Base-by-base conservation (phyloP, 2,329 filamentous ascomycete species). In the Aspergillus tanneri region DNA sequence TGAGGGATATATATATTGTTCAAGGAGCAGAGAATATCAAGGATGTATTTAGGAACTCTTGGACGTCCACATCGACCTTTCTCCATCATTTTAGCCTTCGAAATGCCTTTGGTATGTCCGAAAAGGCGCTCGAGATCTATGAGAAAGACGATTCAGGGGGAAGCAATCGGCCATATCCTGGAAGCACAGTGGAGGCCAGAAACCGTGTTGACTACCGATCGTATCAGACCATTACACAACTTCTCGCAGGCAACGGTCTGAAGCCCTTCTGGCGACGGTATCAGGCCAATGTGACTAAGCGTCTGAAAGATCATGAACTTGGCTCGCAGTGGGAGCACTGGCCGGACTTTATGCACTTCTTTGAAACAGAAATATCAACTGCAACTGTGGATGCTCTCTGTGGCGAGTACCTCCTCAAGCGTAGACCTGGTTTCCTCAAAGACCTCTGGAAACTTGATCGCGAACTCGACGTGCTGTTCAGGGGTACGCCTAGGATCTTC, bases 401-500 rank as follows among this genome's bases (percentile, higher is more conserved):
- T 24, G 36, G 36, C 8, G 8, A 10, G 10, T 24, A 25, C 12
- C 21, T 39, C 10, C 8, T 39, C 9, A 21, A 25, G 22, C 21
- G 11, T 14, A 21, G 23, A 14, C 36, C 36, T 3, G 22, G 24
- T 2, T 39, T 39, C 21, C 36, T 39, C 9, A 39, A 24, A 25
- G 35, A 45, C 21, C 40, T 49, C 19, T 49, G 41, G 47, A 34
- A 24, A 24, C 27, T 45, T 21, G 40, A 49, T 22, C 27, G 35
- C n/a, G 24, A 46, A 7, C 32, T 59, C 21, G 45, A 52, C 24
- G 37, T 42, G 8, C 35, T 59, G 18, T 48, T 61, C 22, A 57
- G 54, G 47, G 53, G 59, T n/a, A 22, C 55, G 16, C 57, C 60
- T 4, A 47, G 45, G 21, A 56, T 39, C 32, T 23, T 56, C 30